Conservation (phyloP, 2,329 filamentous ascomycete species). For the Aspergillus latus region DNA sequence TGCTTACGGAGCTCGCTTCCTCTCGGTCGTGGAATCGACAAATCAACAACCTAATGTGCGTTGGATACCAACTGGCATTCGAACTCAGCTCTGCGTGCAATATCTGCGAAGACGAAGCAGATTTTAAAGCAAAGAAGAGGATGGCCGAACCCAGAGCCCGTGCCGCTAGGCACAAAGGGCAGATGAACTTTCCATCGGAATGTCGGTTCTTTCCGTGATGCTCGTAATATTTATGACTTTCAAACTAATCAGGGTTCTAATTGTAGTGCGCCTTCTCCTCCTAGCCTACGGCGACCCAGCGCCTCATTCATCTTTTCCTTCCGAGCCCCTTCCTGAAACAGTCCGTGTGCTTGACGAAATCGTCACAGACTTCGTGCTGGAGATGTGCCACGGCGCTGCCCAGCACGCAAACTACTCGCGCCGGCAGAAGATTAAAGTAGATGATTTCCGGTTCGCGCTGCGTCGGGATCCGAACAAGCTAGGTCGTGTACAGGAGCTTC, state of each 20-base stretch:
- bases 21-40: conserved; percentile 27
- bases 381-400: conserved; percentile 86
- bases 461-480: conserved; percentile 81
- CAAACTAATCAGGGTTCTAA: background rate
- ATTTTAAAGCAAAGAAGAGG: conserved; percentile 7
- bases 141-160: conserved; percentile 75
- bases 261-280: conserved; percentile 44
- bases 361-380: conserved; percentile 93
- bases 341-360: conserved; percentile 90
- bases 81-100: conserved; percentile 10
- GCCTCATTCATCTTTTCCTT: conserved; percentile 63
- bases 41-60: conserved; percentile 22
- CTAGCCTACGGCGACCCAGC: conserved; percentile 48
- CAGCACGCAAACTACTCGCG: conserved; percentile 81
- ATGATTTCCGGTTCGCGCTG: conserved; percentile 95
- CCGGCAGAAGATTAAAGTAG: conserved; percentile 95
- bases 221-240: background rate
- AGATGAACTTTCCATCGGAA: conserved; percentile 76
- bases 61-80: conserved; percentile 26
- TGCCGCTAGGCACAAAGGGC: conserved; percentile 75
- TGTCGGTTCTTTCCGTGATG: conserved; percentile 49
- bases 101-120: background rate
- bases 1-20: conserved; percentile 14
- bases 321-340: conserved; percentile 76
- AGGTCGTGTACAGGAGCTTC: conserved; percentile 83